Evolutionary conservation across 2,329 filamentous ascomycete genomes (phyloP), one percentile per base, ranked within the genome.

Genomic region (Aspergillus persii): DNA sequence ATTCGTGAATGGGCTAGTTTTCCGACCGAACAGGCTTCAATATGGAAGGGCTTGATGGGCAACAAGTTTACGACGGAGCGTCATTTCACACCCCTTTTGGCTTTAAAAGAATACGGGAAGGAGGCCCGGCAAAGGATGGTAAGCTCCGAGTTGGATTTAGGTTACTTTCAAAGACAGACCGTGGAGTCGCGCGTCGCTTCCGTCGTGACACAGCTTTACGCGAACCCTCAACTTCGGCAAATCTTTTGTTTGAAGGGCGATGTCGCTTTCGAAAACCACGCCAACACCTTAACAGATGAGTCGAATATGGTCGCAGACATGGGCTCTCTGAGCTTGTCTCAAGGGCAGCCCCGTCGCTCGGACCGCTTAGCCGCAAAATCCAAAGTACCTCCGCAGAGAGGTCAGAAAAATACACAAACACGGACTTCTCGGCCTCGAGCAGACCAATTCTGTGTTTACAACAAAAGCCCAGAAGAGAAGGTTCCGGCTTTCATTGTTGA

Each of bases 381-480:
- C 4, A 36, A 11, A 0, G 8, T 36, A 9, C 31, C 31, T 1
- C 31, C 31, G 11, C 8, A 9, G 7, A 33, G 11, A 33, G 11
- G 31, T 9, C 7, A 33, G 8, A 33, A 33, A 33, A 33, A 8
- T 33, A 15, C 36, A 39, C 31, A 33, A 33, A 8, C 31, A 33
- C 8, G 31, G 9, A 66, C 30, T 18, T 44, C 63, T 49, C 61
- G 62, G 46, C 66, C 71, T 58, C 65, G 63, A 27, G 69, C 69
- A 29, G 69, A 76, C 66, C 64, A 74, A 61, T 74, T 75, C 56
- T 76, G 71, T 61, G 61, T 75, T 48, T 73, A 74, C 59, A 73
- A 70, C 53, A 68, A 66, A 51, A 53, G 54, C n/a, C 54, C 56
- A 8, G 62, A 63, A 5, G 54, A 29, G 23, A 65, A 67, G 61